phyloP scores from a whole-genome alignment of 345 rosid genomes.

The Eucalyptus caleyi region DNA sequence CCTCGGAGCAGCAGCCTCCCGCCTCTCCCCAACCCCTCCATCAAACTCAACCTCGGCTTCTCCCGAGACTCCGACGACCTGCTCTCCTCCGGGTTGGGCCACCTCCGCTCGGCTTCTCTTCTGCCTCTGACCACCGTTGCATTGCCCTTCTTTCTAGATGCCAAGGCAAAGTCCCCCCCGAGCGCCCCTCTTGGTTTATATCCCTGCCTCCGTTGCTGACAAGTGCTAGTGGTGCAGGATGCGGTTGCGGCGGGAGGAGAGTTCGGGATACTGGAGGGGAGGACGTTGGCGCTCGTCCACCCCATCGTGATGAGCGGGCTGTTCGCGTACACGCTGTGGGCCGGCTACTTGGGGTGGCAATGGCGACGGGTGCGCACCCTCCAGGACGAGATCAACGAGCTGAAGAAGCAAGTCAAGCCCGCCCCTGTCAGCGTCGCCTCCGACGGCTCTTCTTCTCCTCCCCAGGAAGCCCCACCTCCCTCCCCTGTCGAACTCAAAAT shows the following conservation, averaged over 20 bases:
- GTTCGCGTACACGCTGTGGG: constrained; percentile 50
- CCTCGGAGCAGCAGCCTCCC: not conserved
- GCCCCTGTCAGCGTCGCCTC: constrained; percentile 38
- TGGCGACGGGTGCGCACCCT: constrained; percentile 86
- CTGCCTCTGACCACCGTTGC: constrained; percentile 45
- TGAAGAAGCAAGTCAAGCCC: constrained; percentile 69
- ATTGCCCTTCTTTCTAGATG: constrained; percentile 52
- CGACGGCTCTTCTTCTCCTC: constrained; percentile 32
- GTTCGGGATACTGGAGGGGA: constrained; percentile 82
- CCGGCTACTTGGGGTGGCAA: constrained; percentile 92
- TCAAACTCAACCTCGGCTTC: not conserved
- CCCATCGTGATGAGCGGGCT: constrained; percentile 60
- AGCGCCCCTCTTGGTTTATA: not conserved
- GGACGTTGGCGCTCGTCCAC: constrained; percentile 60
- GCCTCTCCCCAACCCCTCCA: not conserved
- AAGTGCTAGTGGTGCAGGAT: constrained; percentile 23
- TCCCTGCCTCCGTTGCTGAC: not conserved
- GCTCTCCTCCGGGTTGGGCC: constrained; percentile 6
- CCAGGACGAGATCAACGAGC: constrained; percentile 53
- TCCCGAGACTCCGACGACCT: not conserved
- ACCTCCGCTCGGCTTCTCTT: constrained; percentile 34
- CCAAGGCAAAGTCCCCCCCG: constrained; percentile 27
- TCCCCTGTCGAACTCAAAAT: constrained; percentile 45
- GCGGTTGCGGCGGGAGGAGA: constrained; percentile 72
- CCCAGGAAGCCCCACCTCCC: constrained; percentile 15